phyloP scores from a whole-genome alignment of 176 grass and related monocot genomes.

The Bromus sterilis region DNA sequence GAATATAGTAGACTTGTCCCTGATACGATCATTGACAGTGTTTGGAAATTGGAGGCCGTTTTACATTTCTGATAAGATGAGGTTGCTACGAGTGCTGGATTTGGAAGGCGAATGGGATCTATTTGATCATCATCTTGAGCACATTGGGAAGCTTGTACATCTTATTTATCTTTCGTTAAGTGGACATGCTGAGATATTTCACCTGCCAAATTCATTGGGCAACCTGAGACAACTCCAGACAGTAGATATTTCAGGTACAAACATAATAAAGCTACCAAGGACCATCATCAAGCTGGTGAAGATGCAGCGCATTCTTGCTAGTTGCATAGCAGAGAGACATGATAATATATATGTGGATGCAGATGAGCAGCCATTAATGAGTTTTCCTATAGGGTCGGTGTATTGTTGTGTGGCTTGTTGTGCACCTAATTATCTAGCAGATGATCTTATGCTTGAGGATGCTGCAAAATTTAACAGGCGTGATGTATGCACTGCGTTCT shows the following conservation, averaged over 20 bases:
- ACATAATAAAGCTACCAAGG: not conserved
- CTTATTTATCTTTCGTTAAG: not conserved
- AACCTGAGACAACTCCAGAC: not conserved
- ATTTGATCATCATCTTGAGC: not conserved
- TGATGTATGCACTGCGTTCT: not conserved
- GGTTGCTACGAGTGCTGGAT: not conserved
- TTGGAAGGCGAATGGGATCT: not conserved
- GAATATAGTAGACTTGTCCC: not conserved
- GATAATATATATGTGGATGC: no score
- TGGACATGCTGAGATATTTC: not conserved
- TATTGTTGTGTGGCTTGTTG: rapidly evolving
- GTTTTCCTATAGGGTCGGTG: rapidly evolving
- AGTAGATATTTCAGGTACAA: not conserved
- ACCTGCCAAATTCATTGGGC: not conserved
- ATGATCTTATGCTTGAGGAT: rapidly evolving
- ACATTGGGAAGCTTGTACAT: not conserved
- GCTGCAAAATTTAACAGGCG: not conserved
- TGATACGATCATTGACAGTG: not conserved
- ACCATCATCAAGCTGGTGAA: not conserved
- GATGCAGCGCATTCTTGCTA: not conserved
- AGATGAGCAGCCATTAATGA: no score
- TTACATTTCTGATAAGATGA: not conserved
- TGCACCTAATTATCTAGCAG: no score
- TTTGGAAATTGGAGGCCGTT: not conserved
- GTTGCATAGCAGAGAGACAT: no score